These are phyloP conservation scores for Mortierella sp. DNA, from an alignment of 371 early-diverging fungal genomes.

Conservation along the genomic window DNA sequence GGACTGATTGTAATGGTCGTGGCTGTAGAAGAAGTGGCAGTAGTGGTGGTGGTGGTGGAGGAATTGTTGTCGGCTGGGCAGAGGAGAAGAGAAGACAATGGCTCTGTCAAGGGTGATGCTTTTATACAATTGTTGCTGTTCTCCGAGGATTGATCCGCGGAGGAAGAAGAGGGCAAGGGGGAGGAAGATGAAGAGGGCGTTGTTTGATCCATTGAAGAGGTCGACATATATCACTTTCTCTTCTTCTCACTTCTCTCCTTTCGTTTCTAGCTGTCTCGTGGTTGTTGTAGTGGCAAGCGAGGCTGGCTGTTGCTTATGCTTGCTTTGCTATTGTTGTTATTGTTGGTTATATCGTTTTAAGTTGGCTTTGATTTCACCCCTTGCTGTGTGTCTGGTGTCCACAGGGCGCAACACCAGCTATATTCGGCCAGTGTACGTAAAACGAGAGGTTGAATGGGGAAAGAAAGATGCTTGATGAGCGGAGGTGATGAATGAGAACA, in stretches of 20 bases:
- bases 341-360: background rate
- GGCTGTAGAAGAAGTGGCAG: too few species aligned
- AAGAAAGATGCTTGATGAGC: background rate
- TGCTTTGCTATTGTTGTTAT: background rate
- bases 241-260: background rate
- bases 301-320: background rate
- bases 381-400: background rate
- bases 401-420: background rate
- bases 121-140: background rate
- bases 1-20: background rate
- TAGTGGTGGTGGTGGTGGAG: background rate
- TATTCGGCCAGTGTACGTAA: background rate
- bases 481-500: background rate
- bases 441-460: background rate
- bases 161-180: background rate
- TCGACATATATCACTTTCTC: background rate
- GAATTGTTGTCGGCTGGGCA: background rate
- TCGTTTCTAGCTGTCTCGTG: background rate
- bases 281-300: background rate
- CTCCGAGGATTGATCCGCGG: constrained; percentile 6
- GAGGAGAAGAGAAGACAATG: background rate
- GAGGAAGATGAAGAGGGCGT: background rate
- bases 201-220: background rate
- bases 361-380: background rate
- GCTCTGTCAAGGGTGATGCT: background rate